Evolutionary conservation across 805 yeast species (phyloP).

Genomic region (Cephaloascus fragrans): DNA sequence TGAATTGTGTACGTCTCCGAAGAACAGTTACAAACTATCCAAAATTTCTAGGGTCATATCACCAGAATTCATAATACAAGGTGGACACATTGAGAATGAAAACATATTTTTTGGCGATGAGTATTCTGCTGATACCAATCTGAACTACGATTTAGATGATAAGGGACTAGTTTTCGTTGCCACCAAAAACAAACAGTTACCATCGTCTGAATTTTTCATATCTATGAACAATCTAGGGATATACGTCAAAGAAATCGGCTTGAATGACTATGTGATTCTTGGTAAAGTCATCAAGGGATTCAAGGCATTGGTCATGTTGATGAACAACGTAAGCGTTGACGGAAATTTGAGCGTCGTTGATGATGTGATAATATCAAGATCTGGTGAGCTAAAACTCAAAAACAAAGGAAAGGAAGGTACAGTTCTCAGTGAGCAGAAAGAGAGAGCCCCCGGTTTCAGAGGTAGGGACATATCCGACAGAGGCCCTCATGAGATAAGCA

Average conservation of each 20-base stretch:
- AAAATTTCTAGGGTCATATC: slow-evolving; percentile 12
- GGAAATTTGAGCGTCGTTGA: slow-evolving; percentile 6
- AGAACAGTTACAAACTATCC: slow-evolving; percentile 8
- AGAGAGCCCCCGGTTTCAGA: slow-evolving; percentile 1
- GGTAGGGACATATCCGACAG: slow-evolving; percentile 7
- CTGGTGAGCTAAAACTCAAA: neutral
- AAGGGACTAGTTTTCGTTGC: slow-evolving; percentile 3
- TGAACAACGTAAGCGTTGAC: slow-evolving; percentile 7
- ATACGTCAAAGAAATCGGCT: slow-evolving; percentile 4
- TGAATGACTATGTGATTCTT: slow-evolving; percentile 9
- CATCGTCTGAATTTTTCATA: slow-evolving; percentile 12
- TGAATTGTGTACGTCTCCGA: slow-evolving; percentile 5
- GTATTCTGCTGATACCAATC: slow-evolving; percentile 2
- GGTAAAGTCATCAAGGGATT: slow-evolving; percentile 10
- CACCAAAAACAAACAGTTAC: slow-evolving; percentile 2
- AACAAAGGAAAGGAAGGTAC: neutral
- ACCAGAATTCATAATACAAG: slow-evolving; percentile 16
- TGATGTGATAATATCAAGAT: neutral
- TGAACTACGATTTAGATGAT: no score
- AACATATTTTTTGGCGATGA: neutral
- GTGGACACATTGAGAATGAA: slow-evolving; percentile 7
- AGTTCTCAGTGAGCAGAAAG: neutral
- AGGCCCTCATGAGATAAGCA: neutral
- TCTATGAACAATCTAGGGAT: slow-evolving; percentile 8
- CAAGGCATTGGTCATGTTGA: slow-evolving; percentile 6